phyloP scores from a whole-genome alignment of 176 grass and related monocot genomes.

The Ananas comosus region DNA sequence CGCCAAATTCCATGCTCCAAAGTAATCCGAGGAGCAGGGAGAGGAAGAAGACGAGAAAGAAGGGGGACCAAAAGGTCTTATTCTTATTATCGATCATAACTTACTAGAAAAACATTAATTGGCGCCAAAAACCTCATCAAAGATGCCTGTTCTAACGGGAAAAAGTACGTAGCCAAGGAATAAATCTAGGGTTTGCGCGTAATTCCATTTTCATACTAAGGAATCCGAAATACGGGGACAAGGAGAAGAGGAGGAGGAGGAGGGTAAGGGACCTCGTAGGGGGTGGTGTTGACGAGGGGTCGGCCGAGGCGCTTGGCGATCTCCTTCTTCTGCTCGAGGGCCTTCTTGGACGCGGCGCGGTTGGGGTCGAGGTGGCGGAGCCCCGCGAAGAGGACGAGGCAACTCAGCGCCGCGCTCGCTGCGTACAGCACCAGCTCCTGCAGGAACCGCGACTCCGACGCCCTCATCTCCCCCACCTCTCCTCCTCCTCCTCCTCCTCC shows the following conservation, averaged over 20 bases:
- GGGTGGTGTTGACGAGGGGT: constrained; percentile 79
- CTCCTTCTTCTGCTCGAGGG: constrained; percentile 93
- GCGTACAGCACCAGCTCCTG: constrained; percentile 94
- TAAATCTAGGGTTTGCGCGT: too few species aligned
- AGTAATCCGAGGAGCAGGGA: too few species aligned
- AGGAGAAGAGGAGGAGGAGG: not conserved
- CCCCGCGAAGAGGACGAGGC: constrained; percentile 93
- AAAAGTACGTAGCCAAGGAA: too few species aligned
- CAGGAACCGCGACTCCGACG: constrained; percentile 57
- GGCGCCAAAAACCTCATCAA: too few species aligned
- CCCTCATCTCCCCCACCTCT: constrained; percentile 30
- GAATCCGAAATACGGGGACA: not conserved
- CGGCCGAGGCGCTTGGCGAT: constrained; percentile 93
- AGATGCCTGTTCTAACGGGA: too few species aligned
- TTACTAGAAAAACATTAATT: too few species aligned
- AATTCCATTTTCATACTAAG: too few species aligned
- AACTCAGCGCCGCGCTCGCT: constrained; percentile 77
- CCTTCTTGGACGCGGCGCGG: constrained; percentile 77
- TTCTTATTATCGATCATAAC: too few species aligned
- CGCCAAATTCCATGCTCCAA: too few species aligned
- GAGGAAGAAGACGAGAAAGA: too few species aligned
- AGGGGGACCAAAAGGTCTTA: too few species aligned
- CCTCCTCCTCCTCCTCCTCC: not conserved
- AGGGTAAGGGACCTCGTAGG: constrained; percentile 52
- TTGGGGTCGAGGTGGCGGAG: constrained; percentile 92